Evolutionary conservation across 805 yeast genomes (phyloP), one percentile per base, ranked within the genome.

Genomic region (Wickerhamomyces strasburgensis): DNA sequence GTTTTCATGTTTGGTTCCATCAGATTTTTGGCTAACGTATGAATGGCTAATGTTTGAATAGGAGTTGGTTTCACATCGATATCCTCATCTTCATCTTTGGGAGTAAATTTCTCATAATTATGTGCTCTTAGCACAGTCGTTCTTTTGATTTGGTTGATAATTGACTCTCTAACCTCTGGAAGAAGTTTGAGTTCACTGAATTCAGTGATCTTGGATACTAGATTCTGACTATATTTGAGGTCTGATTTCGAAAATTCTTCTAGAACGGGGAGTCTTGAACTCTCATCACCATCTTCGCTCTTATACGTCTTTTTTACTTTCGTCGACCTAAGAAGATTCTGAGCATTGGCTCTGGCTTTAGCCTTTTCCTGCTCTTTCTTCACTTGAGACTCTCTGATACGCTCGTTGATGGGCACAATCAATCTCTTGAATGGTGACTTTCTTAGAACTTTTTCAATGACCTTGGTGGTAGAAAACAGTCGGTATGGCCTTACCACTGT

Each of bases 1-100:
- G 80, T 72, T 46, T 78, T 77, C 33, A 78, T 50, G 40, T 68
- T 62, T 6, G 56, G 57, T 18, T 59, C 60, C 62, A 59, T 58
- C 13, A 65, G 40, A 7, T 46, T 39, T 30, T 54, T 50, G 2
- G 64, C 49, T 16, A 64, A 40, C 19, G 49, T 51, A 38, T 61
- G 64, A 29, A 85, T 73, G 5, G 93, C 81, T 5, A 89, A 81
- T 4, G 75, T 68, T 61, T 90, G 98, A 29, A 90, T 84, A 2
- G 93, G 86, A 0, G 96, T 78, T 9, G 98, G 84, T 29, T 48
- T 56, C 8, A 64, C 57, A 9, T 38, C 37, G 2, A 39, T 21
- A 9, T 35, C 33, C 7, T 32, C 39, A 14, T 40, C 42, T 29
- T 46, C 45, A 15, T 36, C 27, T 9, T 24, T 26, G 16, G 33